phyloP scores from a whole-genome alignment of 306 rosid genomes.

The Cucurbita pepo region DNA sequence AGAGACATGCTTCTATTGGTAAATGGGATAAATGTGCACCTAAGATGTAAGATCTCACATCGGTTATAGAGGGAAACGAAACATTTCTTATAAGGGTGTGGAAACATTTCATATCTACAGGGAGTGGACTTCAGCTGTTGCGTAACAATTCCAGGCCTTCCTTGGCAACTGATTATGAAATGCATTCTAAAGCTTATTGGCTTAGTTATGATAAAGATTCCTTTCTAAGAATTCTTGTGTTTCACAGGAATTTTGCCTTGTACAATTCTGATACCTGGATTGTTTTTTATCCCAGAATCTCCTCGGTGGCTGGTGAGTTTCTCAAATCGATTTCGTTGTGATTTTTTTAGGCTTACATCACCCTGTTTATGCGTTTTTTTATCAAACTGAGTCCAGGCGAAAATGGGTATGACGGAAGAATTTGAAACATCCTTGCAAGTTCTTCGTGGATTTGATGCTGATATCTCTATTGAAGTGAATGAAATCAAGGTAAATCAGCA shows the following conservation, averaged over 20 bases:
- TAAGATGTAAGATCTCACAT: too few relatives aligned
- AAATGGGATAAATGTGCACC: not conserved
- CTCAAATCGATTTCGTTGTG: not conserved
- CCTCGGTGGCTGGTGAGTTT: slow-evolving; percentile 85
- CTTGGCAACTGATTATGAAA: not conserved
- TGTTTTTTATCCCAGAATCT: slow-evolving; percentile 81
- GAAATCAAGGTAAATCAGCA: slow-evolving; percentile 57
- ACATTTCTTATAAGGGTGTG: too few relatives aligned
- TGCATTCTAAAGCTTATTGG: not conserved
- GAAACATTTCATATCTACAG: too few relatives aligned
- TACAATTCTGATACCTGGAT: slow-evolving; percentile 53
- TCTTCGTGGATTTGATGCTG: slow-evolving; percentile 64
- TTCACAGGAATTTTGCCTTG: slow-evolving; percentile 74
- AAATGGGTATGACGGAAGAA: slow-evolving; percentile 80
- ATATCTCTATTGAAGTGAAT: slow-evolving; percentile 65
- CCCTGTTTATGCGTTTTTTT: not conserved
- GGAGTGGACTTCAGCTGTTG: too few relatives aligned
- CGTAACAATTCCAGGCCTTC: not conserved
- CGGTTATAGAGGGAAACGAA: too few relatives aligned
- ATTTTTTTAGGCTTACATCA: not conserved
- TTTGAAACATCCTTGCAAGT: slow-evolving; percentile 83
- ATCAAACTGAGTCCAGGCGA: slow-evolving; percentile 35
- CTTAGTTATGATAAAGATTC: not conserved
- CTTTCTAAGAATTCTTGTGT: not conserved
- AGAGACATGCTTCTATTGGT: not conserved